Base-by-base conservation (phyloP, 345 rosid genomes). In the Populus deltoides region DNA sequence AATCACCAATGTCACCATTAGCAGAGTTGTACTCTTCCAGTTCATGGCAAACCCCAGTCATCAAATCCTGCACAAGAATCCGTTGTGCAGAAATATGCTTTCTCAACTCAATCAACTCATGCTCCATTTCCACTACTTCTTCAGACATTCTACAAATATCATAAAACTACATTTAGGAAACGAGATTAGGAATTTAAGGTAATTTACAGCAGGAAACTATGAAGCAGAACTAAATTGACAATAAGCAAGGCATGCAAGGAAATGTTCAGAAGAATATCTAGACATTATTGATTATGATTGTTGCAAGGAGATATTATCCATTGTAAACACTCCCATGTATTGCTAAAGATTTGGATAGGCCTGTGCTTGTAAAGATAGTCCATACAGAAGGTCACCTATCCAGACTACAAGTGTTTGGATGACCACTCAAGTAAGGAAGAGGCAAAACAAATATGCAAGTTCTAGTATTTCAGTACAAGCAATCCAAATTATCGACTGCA, bases 121-220 rank as follows among this genome's bases (percentile, higher is more conserved):
- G 98, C 87, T 96, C 88, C 93, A 89, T 88, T 79, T 96, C 99
- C 76, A 87, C 92, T 5, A 92, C 97, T 89, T 96, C 99, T 83
- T 96, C 99, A 41, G 97, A 88, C 82, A 96, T 78, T 85, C 99
- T 96, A 85, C 81, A 81, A 70, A 76, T 18, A 82, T 69, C 31
- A 82, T 67, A 66, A 86, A 36, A 51, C 41, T 43, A 25, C 18
- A 39, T 57, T 15, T 4, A 43, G 18, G 0, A 35, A 57, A 69
- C 3, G 29, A 45, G 71, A 68, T 13, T 10, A 73, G 11, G 27
- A 51, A 79, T 8, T 43, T 68, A 59, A 15, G 41, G 24, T 3
- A 68, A 27, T 7, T 65, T 51, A 61, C 36, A 71, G 39, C 39
- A 36, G 16, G 20, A 71, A 69, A 16, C 71, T 69, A 25, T 25